These are phyloP conservation scores for Pseudohalonectria lignicola DNA, from an alignment of 2,329 filamentous ascomycete genomes.

Conservation along the genomic window DNA sequence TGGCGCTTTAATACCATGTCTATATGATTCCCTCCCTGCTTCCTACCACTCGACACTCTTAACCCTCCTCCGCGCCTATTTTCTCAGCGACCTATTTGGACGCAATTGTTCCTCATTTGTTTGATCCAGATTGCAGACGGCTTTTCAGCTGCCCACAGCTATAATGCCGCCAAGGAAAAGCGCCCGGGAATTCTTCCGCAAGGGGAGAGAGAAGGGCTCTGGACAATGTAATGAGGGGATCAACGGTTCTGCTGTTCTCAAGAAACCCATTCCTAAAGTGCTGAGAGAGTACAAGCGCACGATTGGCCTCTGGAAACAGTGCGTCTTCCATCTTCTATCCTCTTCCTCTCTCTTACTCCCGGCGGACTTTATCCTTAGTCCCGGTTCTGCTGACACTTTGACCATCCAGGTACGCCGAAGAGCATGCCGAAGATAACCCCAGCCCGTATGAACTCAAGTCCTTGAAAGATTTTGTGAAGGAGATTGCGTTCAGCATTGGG, in stretches of 20 bases:
- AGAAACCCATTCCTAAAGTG: not conserved
- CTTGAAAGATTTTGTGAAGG: not conserved
- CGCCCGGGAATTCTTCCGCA: not conserved
- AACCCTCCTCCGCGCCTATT: not conserved
- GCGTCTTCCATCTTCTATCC: too few species aligned
- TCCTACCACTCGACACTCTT: not conserved
- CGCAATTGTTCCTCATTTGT: not conserved
- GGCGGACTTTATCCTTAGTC: not conserved
- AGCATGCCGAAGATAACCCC: not conserved
- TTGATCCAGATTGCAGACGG: not conserved
- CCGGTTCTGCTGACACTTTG: not conserved
- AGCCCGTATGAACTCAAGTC: not conserved
- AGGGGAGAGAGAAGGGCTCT: not conserved
- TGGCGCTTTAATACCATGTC: not conserved
- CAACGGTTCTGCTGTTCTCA: not conserved
- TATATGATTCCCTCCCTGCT: not conserved
- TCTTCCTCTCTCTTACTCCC: too few species aligned
- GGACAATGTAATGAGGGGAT: not conserved
- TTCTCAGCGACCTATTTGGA: not conserved
- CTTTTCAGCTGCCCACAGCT: not conserved
- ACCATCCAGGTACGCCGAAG: not conserved
- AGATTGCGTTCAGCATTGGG: not conserved
- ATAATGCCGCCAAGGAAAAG: not conserved
- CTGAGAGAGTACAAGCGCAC: not conserved
- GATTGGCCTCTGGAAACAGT: not conserved